Conservation (phyloP, 1,284 basidiomycete genomes). For the Melampsora larici-populina region DNA sequence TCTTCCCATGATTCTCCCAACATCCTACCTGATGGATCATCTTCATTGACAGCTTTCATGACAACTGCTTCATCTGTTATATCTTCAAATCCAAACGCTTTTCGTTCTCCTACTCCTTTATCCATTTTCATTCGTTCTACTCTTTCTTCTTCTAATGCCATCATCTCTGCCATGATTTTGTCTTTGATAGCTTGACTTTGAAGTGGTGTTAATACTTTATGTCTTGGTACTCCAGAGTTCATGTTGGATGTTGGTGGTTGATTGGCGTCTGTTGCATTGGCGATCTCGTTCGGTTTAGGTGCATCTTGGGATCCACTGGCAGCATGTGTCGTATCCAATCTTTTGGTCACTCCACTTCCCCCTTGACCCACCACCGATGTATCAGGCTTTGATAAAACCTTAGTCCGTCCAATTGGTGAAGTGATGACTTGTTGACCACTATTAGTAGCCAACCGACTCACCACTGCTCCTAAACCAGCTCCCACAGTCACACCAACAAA, state of each 20-base stretch:
- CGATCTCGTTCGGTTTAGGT: background rate
- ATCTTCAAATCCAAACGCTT: conserved; percentile 44
- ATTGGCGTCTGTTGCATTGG: conserved; percentile 1
- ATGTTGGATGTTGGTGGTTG: conserved; percentile 10
- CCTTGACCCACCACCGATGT: background rate
- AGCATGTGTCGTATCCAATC: conserved; percentile 44
- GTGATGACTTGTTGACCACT: conserved; percentile 26
- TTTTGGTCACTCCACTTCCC: conserved; percentile 42
- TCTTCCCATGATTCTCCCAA: conserved; percentile 92
- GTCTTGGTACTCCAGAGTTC: conserved; percentile 47
- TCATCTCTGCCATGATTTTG: conserved; percentile 98
- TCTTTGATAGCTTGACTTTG: conserved; percentile 87
- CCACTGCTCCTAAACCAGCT: conserved; percentile 49
- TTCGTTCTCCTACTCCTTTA: conserved; percentile 36
- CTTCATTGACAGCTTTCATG: conserved; percentile 85
- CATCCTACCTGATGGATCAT: conserved; percentile 91
- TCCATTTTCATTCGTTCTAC: conserved; percentile 86
- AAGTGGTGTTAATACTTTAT: conserved; percentile 62
- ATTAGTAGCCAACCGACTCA: conserved; percentile 40
- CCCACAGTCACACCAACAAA: conserved; percentile 50
- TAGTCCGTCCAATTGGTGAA: conserved; percentile 43
- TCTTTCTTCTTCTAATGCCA: conserved; percentile 89
- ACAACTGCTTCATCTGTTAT: conserved; percentile 61
- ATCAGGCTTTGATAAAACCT: conserved; percentile 2
- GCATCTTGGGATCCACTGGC: conserved; percentile 3